phyloP scores from a whole-genome alignment of 2,329 filamentous ascomycete species.

The Fusarium dlaminii region DNA sequence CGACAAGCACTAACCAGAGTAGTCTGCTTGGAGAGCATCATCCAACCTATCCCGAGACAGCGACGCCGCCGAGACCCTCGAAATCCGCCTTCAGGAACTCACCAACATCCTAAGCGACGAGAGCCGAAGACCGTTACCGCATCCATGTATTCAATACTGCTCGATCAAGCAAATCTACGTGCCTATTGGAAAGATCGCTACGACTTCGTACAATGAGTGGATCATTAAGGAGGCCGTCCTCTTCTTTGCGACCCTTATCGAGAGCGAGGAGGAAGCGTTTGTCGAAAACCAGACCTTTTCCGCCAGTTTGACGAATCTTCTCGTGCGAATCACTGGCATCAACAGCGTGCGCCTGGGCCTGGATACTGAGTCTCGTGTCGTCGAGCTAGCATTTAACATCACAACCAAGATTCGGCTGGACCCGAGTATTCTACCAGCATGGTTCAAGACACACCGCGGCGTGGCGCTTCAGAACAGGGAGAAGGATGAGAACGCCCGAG shows the following conservation, averaged over 20 bases:
- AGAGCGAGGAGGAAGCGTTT: conserved; percentile 96
- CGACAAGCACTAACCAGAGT: conserved; percentile 31
- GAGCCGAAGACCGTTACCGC: conserved; percentile 85
- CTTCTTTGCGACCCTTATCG: conserved; percentile 90
- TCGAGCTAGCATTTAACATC: conserved; percentile 94
- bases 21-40: conserved; percentile 68
- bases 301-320: conserved; percentile 84
- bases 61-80: conserved; percentile 70
- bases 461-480: conserved; percentile 47
- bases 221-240: conserved; percentile 86
- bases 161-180: conserved; percentile 89
- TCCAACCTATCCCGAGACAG: conserved; percentile 68
- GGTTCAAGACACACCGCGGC: conserved; percentile 76
- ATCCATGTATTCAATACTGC: conserved; percentile 90
- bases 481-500: conserved; percentile 68
- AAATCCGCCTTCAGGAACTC: conserved; percentile 70
- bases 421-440: conserved; percentile 85
- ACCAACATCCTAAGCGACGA: conserved; percentile 86
- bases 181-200: conserved; percentile 87
- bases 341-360: conserved; percentile 78
- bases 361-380: conserved; percentile 87
- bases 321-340: conserved; percentile 79
- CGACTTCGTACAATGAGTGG: conserved; percentile 83
- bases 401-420: conserved; percentile 94
- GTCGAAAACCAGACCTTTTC: conserved; percentile 88